Conservation (phyloP, 495 filamentous ascomycete genomes). For the Chaetomium tenue region DNA sequence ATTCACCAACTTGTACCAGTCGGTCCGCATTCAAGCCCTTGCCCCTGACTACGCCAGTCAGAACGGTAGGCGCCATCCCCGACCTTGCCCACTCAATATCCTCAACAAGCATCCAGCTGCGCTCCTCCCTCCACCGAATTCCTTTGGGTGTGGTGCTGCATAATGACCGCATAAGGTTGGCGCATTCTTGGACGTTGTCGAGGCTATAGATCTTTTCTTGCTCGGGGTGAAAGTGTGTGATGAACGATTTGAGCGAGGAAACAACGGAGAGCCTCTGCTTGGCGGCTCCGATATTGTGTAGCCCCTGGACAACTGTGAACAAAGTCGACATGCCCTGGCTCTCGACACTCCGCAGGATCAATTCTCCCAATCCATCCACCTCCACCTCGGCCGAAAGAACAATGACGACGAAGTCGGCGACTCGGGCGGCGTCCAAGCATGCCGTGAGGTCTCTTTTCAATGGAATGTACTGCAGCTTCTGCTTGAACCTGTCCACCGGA, state of each 20-base stretch:
- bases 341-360: slow-evolving; percentile 80
- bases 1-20: slow-evolving; percentile 86
- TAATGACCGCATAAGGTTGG: slow-evolving; percentile 82
- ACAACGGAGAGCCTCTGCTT: slow-evolving; percentile 75
- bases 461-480: slow-evolving; percentile 81
- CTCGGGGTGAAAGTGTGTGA: slow-evolving; percentile 86
- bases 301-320: slow-evolving; percentile 72
- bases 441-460: slow-evolving; percentile 67
- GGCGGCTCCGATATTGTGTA: slow-evolving; percentile 71
- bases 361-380: slow-evolving; percentile 77
- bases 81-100: slow-evolving; percentile 66
- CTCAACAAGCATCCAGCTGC: slow-evolving; percentile 92
- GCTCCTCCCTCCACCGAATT: slow-evolving; percentile 85
- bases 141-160: slow-evolving; percentile 91
- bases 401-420: slow-evolving; percentile 86
- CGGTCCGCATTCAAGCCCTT: slow-evolving; percentile 84
- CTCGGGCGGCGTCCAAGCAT: slow-evolving; percentile 78
- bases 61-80: slow-evolving; percentile 55
- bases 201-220: slow-evolving; percentile 84
- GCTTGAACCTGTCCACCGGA: slow-evolving; percentile 84
- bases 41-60: slow-evolving; percentile 88
- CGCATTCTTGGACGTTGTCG: slow-evolving; percentile 81
- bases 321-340: slow-evolving; percentile 90
- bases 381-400: slow-evolving; percentile 77
- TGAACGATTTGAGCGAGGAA: slow-evolving; percentile 80